Evolutionary conservation across 352 stramenopile genomes (phyloP), one percentile per base, ranked within the genome.

Genomic region (Paralagenidium karlingii): DNA sequence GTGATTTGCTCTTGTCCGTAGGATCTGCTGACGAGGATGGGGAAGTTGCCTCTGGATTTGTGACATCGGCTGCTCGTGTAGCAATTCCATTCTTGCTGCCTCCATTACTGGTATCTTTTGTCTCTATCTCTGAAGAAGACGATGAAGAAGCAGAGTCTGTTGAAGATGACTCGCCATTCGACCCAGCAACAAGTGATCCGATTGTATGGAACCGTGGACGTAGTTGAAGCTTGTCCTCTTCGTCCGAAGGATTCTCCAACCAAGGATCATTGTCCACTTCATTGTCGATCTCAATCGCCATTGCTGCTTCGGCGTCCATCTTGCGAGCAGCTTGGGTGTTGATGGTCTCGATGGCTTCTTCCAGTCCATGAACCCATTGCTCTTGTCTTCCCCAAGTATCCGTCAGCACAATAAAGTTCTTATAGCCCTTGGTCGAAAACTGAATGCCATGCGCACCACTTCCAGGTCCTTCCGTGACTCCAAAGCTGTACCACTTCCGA

Each of bases 261-360:
- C 30, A 36, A 22, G 19, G 30, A 24, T 79, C 70, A 3, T 69
- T 50, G 26, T 91, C 78, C 10, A 86, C 73, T 68, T 91, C 78
- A 43, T 91, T 91, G 51, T 91, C 78, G 42, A 91, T 88, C 27
- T 91, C 78, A 44, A 91, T 88, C 8, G 74, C 74, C 37, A 91
- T 65, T 1, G 78, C 78, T 22, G 63, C 84, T 22, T 77, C 74
- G 13, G 68, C 65, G 27, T 74, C 59, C 36, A 85, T 86, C 25
- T 68, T 58, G 32, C 60, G 55, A 8, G 67, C 60, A 21, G 67
- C 61, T 25, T 86, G 70, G 1, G 60, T 71, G 1, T 67, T 64
- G 8, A 86, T 43, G 0, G 64, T 75, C 8, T 77, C 44, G 6
- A 91, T 85, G 13, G 78, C 63, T 44, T 84, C 75, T 40, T 91